These are phyloP conservation scores for Neofusicoccum parvum DNA, from an alignment of 2,329 filamentous ascomycete genomes.

Conservation along the genomic window DNA sequence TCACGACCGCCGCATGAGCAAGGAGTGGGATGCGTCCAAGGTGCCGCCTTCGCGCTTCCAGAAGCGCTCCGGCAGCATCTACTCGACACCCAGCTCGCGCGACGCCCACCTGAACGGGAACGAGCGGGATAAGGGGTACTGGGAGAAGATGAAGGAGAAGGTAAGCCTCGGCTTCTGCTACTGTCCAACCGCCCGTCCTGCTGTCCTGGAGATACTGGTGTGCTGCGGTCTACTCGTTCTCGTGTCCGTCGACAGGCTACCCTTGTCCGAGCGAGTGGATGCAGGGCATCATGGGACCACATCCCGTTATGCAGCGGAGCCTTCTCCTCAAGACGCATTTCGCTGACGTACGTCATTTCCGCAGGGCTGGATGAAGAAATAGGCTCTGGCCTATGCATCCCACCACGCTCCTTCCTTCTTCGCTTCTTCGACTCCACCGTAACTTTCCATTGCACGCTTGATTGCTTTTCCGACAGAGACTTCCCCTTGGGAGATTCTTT, in stretches of 20 bases:
- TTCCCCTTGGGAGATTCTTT: no score
- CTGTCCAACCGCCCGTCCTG: not conserved
- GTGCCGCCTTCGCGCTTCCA: slow-evolving; percentile 69
- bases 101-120: slow-evolving; percentile 64
- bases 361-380: slow-evolving; percentile 20
- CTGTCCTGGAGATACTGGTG: no score
- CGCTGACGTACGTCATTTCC: not conserved
- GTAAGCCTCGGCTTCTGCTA: slow-evolving; percentile 23
- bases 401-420: not conserved
- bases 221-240: no score
- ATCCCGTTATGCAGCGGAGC: no score
- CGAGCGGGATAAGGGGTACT: slow-evolving; percentile 56
- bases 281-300: no score
- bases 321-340: not conserved
- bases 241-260: no score
- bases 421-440: not conserved
- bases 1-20: slow-evolving; percentile 39
- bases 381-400: not conserved
- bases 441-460: not conserved
- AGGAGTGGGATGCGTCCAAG: slow-evolving; percentile 62
- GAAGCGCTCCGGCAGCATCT: slow-evolving; percentile 70
- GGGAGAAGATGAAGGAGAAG: slow-evolving; percentile 55
- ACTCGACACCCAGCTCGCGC: slow-evolving; percentile 64
- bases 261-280: no score
- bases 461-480: not conserved